These are phyloP conservation scores for Calocera viscosa DNA, from an alignment of 768 basidiomycete genomes.

Conservation along the genomic window DNA sequence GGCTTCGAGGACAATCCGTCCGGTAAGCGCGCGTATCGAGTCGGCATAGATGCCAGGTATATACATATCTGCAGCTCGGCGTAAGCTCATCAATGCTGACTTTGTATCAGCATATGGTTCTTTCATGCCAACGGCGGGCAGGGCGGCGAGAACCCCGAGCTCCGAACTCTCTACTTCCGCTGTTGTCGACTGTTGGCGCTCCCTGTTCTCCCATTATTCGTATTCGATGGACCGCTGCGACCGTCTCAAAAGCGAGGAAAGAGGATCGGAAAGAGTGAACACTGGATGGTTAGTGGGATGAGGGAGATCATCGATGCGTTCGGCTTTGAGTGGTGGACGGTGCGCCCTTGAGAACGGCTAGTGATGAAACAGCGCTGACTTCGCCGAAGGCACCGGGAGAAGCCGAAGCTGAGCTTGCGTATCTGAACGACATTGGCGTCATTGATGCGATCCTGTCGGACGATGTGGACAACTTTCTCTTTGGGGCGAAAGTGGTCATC, in stretches of 20 bases:
- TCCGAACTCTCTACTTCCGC: constrained; percentile 74
- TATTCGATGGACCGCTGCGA: constrained; percentile 81
- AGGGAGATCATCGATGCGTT: constrained; percentile 33
- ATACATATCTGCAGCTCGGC: constrained; percentile 4
- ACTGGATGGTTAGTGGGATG: constrained; percentile 24
- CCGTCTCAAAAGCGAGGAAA: constrained; percentile 61
- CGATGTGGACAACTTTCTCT: constrained; percentile 86
- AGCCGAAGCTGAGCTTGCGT: constrained; percentile 87
- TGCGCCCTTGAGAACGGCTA: constrained; percentile 16
- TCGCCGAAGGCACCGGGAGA: constrained; percentile 57
- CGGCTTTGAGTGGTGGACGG: constrained; percentile 37
- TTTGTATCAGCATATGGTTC: constrained; percentile 27
- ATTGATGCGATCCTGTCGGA: constrained; percentile 86
- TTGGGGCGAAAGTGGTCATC: constrained; percentile 71
- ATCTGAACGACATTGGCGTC: constrained; percentile 64
- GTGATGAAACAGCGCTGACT: background rate
- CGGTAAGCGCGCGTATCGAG: constrained; percentile 56
- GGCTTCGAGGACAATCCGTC: constrained; percentile 58
- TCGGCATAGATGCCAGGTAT: constrained; percentile 67
- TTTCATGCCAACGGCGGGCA: constrained; percentile 37
- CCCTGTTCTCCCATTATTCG: constrained; percentile 77
- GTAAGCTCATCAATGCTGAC: background rate
- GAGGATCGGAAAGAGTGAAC: constrained; percentile 21
- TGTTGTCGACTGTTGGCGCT: constrained; percentile 57
- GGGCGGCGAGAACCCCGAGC: constrained; percentile 70